Evolutionary conservation across 257 asterid genomes (phyloP).

Genomic region (Ilex asprella): DNA sequence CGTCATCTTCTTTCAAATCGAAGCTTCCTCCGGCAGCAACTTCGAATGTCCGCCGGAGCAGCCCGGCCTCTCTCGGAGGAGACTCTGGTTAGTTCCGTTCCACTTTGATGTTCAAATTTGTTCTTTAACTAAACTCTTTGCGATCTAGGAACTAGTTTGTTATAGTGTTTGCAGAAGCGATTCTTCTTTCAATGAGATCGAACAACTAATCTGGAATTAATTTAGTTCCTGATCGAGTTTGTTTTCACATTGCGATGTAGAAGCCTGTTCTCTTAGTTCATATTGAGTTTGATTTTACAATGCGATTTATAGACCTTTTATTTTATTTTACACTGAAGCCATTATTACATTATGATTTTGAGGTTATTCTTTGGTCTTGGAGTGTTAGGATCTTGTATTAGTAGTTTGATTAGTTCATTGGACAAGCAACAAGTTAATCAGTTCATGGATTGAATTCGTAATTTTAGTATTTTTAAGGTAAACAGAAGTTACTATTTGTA

Average conservation of each 20-base stretch:
- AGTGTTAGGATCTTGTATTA: too few species aligned
- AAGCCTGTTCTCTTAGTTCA: not conserved
- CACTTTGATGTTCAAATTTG: conserved; percentile 9
- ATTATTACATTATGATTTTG: too few species aligned
- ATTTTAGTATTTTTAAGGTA: too few species aligned
- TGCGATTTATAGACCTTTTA: not conserved
- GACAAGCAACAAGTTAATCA: too few species aligned
- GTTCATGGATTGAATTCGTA: too few species aligned
- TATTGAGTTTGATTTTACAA: conserved; percentile 8
- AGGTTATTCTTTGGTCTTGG: too few species aligned
- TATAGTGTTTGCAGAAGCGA: not conserved
- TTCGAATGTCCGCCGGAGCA: conserved; percentile 70
- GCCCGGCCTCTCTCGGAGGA: conserved; percentile 32
- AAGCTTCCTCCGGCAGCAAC: conserved; percentile 37
- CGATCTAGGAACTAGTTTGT: not conserved
- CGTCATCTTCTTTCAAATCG: conserved; percentile 81
- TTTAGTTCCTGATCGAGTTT: not conserved
- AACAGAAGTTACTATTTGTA: too few species aligned
- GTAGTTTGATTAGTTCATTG: too few species aligned
- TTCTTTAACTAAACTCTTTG: not conserved
- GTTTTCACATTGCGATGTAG: not conserved
- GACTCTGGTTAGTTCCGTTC: conserved; percentile 55
- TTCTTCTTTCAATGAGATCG: too few species aligned
- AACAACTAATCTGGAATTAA: not conserved
- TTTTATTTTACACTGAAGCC: too few species aligned